Conservation (phyloP, 345 rosid species). For the Linum trigynum region DNA sequence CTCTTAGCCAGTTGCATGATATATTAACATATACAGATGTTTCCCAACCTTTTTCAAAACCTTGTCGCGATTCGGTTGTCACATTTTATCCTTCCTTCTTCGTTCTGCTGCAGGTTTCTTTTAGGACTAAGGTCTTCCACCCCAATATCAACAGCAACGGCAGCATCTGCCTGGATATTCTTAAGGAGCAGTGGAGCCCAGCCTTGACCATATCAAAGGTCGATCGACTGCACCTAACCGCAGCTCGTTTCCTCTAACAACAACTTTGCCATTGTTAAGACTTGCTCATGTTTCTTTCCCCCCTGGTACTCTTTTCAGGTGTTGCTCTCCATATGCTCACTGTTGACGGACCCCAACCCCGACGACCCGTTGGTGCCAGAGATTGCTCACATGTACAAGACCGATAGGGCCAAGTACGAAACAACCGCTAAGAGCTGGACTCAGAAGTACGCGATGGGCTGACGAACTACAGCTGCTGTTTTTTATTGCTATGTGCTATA, state of each 20-base stretch:
- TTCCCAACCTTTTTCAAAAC: neutral
- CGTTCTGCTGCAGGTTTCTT: neutral
- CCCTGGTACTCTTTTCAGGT: neutral
- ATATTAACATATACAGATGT: neutral
- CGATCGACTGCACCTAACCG: neutral
- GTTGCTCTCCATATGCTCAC: slow-evolving; percentile 2
- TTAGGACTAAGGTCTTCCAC: slow-evolving; percentile 5
- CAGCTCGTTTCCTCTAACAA: neutral
- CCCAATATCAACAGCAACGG: slow-evolving; percentile 6
- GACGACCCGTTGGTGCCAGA: neutral
- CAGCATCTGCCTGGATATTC: slow-evolving; percentile 5
- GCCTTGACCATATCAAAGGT: slow-evolving; percentile 3
- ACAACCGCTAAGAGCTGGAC: slow-evolving; percentile 6
- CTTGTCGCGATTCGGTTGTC: neutral
- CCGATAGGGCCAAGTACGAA: slow-evolving; percentile 4
- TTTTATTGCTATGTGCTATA: neutral
- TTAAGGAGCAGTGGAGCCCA: slow-evolving; percentile 6
- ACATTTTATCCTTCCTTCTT: neutral
- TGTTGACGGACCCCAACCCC: slow-evolving; percentile 6
- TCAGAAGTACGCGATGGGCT: slow-evolving; percentile 6
- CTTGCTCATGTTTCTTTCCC: neutral
- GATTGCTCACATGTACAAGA: slow-evolving; percentile 5
- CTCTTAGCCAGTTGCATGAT: neutral
- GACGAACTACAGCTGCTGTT: neutral
- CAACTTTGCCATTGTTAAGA: neutral